phyloP scores from a whole-genome alignment of 306 rosid genomes.

The Abrus precatorius region DNA sequence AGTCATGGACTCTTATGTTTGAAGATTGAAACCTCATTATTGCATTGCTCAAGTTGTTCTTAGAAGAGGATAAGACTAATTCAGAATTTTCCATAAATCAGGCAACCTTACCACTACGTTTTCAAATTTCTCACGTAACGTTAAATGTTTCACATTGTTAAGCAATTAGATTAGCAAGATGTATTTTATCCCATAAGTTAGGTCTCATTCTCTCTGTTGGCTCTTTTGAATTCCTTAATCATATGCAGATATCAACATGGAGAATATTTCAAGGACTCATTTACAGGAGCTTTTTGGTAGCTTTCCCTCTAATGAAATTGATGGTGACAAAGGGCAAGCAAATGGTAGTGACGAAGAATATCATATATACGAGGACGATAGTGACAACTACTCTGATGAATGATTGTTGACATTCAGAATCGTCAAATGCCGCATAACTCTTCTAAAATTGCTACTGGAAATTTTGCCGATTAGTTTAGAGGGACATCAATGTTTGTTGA shows the following conservation, averaged over 20 bases:
- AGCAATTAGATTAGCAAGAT: background rate
- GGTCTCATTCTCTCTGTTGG: background rate
- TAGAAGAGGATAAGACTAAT: background rate
- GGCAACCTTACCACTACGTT: background rate
- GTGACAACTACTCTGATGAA: conserved; percentile 63
- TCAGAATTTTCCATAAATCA: background rate
- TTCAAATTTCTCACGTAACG: background rate
- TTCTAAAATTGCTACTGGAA: background rate
- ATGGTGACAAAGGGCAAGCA: conserved; percentile 43
- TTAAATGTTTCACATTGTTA: background rate
- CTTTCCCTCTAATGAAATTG: conserved; percentile 65
- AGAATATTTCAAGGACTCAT: conserved; percentile 74
- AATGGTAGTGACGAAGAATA: conserved; percentile 74
- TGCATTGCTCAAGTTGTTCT: background rate
- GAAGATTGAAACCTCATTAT: conserved; percentile 26
- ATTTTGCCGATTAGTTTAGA: conserved; percentile 6
- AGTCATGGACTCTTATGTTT: conserved; percentile 11
- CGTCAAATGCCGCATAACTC: background rate
- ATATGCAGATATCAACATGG: conserved; percentile 63
- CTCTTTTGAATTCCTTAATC: conserved; percentile 59
- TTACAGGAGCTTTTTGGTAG: conserved; percentile 87
- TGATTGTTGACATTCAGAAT: conserved; percentile 31
- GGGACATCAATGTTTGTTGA: background rate
- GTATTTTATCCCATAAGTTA: background rate
- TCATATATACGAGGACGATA: conserved; percentile 70